Percentiles rank a stretch among this genome's conserved stretches.
phyloP scores from a whole-genome alignment of 208 protist species.

The Leishmania turanica region DNA sequence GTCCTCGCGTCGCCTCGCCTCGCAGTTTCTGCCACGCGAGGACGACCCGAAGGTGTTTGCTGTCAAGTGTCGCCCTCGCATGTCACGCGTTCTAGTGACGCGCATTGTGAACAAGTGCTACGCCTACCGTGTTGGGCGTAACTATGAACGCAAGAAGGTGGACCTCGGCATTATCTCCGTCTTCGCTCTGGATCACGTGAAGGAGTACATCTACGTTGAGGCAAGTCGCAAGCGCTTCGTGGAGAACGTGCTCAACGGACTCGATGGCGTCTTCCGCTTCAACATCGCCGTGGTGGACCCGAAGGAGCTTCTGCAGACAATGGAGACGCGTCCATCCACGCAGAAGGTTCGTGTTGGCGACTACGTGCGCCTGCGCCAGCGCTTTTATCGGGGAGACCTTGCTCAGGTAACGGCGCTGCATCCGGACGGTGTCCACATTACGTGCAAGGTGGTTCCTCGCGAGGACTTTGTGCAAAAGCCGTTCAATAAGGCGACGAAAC shows the following conservation, averaged over 20 bases:
- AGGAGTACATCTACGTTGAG: slow-evolving; percentile 94
- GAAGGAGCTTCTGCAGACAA: slow-evolving; percentile 88
- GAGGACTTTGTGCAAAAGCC: slow-evolving; percentile 87
- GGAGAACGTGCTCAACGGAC: slow-evolving; percentile 85
- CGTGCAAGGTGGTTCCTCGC: slow-evolving; percentile 80
- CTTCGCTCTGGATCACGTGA: slow-evolving; percentile 90
- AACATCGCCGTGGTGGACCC: slow-evolving; percentile 88
- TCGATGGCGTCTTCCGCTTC: slow-evolving; percentile 85
- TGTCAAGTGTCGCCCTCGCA: slow-evolving; percentile 83
- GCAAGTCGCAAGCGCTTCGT: slow-evolving; percentile 90
- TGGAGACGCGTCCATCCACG: slow-evolving; percentile 72
- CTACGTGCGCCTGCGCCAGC: slow-evolving; percentile 85
- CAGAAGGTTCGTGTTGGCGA: slow-evolving; percentile 75
- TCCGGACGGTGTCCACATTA: slow-evolving; percentile 60
- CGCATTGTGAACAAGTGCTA: slow-evolving; percentile 94
- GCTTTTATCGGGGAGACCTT: slow-evolving; percentile 84
- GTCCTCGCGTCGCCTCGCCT: slow-evolving; percentile 75
- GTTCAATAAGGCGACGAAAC: slow-evolving; percentile 73
- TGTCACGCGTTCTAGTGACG: slow-evolving; percentile 84
- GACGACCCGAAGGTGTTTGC: slow-evolving; percentile 92
- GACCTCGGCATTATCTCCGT: slow-evolving; percentile 93
- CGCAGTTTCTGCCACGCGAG: slow-evolving; percentile 71
- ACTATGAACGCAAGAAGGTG: slow-evolving; percentile 75
- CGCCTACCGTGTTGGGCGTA: slow-evolving; percentile 76
- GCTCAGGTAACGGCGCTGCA: slow-evolving; percentile 78